These are phyloP conservation scores for Arachnomyces sp. DNA, from an alignment of 2,329 filamentous ascomycete genomes.

Conservation along the genomic window DNA sequence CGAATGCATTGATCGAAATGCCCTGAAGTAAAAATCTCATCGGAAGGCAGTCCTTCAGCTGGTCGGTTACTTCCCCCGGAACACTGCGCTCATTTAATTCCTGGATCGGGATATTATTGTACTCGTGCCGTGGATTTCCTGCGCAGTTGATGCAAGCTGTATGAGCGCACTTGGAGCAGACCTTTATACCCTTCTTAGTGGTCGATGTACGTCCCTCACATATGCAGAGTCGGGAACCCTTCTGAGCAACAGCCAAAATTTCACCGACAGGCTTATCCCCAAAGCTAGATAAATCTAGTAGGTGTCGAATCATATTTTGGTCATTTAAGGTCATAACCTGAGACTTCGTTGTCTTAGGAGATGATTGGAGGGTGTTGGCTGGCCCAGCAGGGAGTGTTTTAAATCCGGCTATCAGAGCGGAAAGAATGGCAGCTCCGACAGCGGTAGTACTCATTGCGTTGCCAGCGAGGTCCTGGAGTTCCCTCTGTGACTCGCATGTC, in stretches of 20 bases:
- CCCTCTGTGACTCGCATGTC: constrained; percentile 52
- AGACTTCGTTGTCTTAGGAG: neutral
- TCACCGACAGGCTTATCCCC: constrained; percentile 8
- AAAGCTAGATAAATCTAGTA: constrained; percentile 8
- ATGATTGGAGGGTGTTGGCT: neutral
- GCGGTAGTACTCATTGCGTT: constrained; percentile 76
- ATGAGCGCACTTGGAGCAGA: constrained; percentile 47
- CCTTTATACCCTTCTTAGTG: constrained; percentile 33
- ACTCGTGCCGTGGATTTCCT: constrained; percentile 47
- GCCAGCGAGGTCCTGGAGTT: constrained; percentile 64
- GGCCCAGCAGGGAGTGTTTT: constrained; percentile 20
- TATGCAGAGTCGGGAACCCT: constrained; percentile 44
- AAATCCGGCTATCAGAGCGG: constrained; percentile 45
- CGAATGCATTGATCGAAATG: constrained; percentile 19
- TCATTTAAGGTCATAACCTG: constrained; percentile 11
- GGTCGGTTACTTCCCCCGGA: constrained; percentile 39
- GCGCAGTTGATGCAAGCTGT: constrained; percentile 49
- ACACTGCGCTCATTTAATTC: constrained; percentile 28
- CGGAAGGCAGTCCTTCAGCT: constrained; percentile 37
- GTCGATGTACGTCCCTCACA: constrained; percentile 48
- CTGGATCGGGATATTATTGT: constrained; percentile 20
- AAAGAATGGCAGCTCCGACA: constrained; percentile 56
- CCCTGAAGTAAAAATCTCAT: constrained; percentile 32
- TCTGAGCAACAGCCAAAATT: constrained; percentile 18
- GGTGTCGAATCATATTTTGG: constrained; percentile 10